Percentiles rank a stretch among this genome's conserved stretches.
These are phyloP conservation scores for Yamadazyma conglobata DNA, from an alignment of 1,139 yeast species.

Conservation along the genomic window DNA sequence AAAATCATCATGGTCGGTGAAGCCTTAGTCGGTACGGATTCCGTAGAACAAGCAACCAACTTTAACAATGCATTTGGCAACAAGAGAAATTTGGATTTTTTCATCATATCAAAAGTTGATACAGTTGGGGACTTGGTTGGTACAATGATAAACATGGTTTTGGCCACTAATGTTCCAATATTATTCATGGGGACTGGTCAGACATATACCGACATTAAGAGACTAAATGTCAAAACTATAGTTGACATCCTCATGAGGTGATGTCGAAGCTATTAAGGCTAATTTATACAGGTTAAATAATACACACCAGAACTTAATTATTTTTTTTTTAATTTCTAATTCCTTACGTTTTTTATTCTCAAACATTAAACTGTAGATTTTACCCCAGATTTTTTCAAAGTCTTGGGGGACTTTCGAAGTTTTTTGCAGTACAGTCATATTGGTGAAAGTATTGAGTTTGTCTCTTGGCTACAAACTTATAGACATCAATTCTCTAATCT, in stretches of 20 bases:
- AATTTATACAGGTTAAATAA: no score
- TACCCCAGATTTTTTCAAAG: no score
- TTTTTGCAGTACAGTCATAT: no score
- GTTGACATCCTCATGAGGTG: conserved; percentile 72
- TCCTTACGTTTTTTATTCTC: no score
- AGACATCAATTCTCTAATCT: no score
- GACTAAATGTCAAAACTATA: conserved; percentile 91
- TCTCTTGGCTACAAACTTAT: no score
- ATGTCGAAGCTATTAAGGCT: no score
- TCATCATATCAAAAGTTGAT: conserved; percentile 91
- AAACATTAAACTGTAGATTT: no score
- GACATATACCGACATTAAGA: conserved; percentile 90
- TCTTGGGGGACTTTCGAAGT: no score
- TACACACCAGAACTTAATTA: no score
- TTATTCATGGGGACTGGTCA: conserved; percentile 96
- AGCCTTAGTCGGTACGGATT: conserved; percentile 95
- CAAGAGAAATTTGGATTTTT: conserved; percentile 77
- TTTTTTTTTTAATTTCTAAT: no score
- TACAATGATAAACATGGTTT: conserved; percentile 95
- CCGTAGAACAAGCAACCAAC: conserved; percentile 91
- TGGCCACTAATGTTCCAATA: conserved; percentile 93
- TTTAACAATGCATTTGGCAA: conserved; percentile 93
- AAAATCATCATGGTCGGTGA: conserved; percentile 98
- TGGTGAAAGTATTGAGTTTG: no score
- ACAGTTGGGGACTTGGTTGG: conserved; percentile 98